phyloP scores from a whole-genome alignment of 495 filamentous ascomycete genomes.

The Penicillium flavigenum region DNA sequence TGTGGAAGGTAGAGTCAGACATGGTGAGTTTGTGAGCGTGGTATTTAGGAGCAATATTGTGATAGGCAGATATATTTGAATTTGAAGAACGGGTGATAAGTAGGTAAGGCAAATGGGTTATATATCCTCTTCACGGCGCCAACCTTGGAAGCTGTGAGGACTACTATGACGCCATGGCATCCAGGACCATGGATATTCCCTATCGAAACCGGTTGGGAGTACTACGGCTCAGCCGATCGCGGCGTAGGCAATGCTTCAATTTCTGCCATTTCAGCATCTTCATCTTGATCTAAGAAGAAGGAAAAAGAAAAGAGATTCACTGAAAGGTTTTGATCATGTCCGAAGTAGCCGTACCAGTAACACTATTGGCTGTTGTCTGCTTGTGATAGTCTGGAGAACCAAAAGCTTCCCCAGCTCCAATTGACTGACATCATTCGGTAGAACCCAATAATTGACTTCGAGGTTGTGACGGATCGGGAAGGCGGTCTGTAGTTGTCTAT shows the following conservation, averaged over 20 bases:
- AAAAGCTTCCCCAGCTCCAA: neutral
- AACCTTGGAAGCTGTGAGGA: constrained; percentile 10
- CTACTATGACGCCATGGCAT: constrained; percentile 22
- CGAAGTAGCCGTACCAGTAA: too few relatives aligned
- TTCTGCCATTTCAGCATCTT: too few relatives aligned
- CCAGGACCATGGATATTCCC: constrained; percentile 13
- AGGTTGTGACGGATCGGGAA: neutral
- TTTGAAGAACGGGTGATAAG: neutral
- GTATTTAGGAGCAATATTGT: too few relatives aligned
- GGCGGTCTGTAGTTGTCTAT: too few relatives aligned
- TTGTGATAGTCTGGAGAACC: neutral
- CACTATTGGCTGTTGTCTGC: constrained; percentile 1
- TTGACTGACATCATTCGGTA: neutral
- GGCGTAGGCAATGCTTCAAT: too few relatives aligned
- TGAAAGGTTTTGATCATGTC: too few relatives aligned
- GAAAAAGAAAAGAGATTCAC: too few relatives aligned
- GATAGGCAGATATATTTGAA: too few relatives aligned
- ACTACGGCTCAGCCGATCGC: too few relatives aligned
- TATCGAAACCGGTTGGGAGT: constrained; percentile 7
- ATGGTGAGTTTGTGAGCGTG: constrained; percentile 14
- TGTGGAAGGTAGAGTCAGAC: constrained; percentile 52
- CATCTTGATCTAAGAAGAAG: too few relatives aligned
- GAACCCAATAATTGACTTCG: neutral
- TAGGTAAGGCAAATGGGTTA: neutral
- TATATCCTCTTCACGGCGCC: constrained; percentile 7